Evolutionary conservation across 2,329 filamentous ascomycete genomes (phyloP).

Genomic region (Xylariaceae sp.): DNA sequence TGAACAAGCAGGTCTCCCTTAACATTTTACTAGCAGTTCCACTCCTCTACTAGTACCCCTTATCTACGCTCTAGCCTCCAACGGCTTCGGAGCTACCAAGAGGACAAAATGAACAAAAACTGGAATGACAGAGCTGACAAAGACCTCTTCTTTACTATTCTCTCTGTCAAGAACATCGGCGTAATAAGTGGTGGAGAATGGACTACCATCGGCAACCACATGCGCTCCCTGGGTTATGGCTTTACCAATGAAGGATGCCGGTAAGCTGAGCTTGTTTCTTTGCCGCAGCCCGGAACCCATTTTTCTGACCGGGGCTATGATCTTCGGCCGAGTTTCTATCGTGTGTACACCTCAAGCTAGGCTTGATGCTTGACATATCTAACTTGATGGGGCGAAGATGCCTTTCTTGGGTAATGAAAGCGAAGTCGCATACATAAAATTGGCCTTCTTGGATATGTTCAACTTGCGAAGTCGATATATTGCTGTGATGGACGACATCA

Average conservation of each 20-base stretch:
- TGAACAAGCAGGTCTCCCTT: constrained; percentile 25
- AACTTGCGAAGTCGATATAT: not conserved
- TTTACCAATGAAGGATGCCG: constrained; percentile 68
- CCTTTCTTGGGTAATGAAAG: too few species aligned
- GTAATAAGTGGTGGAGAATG: constrained; percentile 65
- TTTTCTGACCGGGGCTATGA: not conserved
- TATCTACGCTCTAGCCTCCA: constrained; percentile 23
- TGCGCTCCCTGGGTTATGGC: constrained; percentile 61
- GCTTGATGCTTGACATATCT: not conserved
- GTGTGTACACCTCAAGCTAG: not conserved
- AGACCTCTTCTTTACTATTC: constrained; percentile 65
- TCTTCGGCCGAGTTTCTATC: not conserved
- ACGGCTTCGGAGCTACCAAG: constrained; percentile 16
- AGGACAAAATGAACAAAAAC: constrained; percentile 57
- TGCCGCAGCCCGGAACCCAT: not conserved
- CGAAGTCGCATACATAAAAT: not conserved
- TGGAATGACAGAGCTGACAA: constrained; percentile 65
- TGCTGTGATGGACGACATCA: not conserved
- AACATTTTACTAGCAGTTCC: constrained; percentile 23
- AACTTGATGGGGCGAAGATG: not conserved
- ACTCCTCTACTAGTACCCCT: constrained; percentile 16
- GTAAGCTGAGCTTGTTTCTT: constrained; percentile 45
- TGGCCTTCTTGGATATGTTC: not conserved
- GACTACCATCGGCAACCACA: constrained; percentile 63
- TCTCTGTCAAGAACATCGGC: constrained; percentile 65